Base-by-base conservation (phyloP, 768 basidiomycete species). In the Trametes villosa region DNA sequence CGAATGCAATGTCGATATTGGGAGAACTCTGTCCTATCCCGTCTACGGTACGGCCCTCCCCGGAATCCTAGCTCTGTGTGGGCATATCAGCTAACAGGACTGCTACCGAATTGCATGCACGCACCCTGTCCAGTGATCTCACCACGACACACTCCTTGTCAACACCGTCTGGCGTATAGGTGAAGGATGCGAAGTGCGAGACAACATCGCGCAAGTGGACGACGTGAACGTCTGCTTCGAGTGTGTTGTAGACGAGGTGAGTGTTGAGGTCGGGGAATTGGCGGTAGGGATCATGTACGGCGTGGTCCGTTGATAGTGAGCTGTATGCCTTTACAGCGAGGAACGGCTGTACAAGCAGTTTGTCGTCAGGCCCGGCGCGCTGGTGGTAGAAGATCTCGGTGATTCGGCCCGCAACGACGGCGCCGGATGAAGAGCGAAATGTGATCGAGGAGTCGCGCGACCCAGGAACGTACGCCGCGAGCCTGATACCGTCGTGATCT, bases 81-180 rank as follows among this genome's bases (percentile, higher is more conserved):
- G n/a, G n/a, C n/a, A n/a, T n/a, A n/a, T n/a, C n/a, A n/a, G n/a
- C n/a, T n/a, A n/a, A n/a, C n/a, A n/a, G n/a, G n/a, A n/a, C n/a
- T n/a, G n/a, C n/a, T n/a, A n/a, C n/a, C n/a, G n/a, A n/a, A n/a
- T n/a, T n/a, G n/a, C n/a, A n/a, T 13, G 42, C 9, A 48, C 47
- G 11, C 31, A 54, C 53, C 41, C 53, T 54, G 20, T 54, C 53
- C 8, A 54, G 22, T 30, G 53, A 54, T 2, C 27, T 29, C 9
- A n/a, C 27, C 6, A 54, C 42, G 13, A 54, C 31, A n/a, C 53
- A 54, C 9, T 45, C 30, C 13, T 17, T 13, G 3, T 30, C 53
- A 13, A 54, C 45, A 17, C 40, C 53, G 11, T 17, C 7, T 9
- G 42, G 53, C 3, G 18, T 33, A 17, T 45, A 54, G 3, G 15